Conservation (phyloP, 2,329 filamentous ascomycete species). For the Microcera coccophila region DNA sequence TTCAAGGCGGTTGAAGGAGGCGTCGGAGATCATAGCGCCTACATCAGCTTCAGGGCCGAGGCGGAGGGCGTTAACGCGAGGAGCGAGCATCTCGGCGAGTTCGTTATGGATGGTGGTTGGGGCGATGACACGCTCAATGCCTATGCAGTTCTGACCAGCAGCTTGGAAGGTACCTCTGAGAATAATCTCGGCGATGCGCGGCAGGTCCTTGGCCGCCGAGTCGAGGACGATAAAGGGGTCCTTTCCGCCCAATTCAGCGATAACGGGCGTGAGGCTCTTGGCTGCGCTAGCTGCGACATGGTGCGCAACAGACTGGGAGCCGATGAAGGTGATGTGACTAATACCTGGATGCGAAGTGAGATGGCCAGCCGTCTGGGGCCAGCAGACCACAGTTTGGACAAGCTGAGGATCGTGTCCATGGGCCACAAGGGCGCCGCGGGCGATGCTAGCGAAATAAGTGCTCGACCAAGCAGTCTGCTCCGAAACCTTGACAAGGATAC, state of each 20-base stretch:
- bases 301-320: conserved; percentile 80
- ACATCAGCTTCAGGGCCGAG: conserved; percentile 77
- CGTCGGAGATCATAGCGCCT: conserved; percentile 82
- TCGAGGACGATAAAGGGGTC: conserved; percentile 89
- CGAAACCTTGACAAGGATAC: conserved; percentile 86
- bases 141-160: conserved; percentile 95
- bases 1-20: conserved; percentile 73
- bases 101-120: conserved; percentile 70
- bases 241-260: conserved; percentile 91
- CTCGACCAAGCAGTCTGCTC: conserved; percentile 96
- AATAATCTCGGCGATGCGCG: conserved; percentile 73
- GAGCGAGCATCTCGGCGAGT: conserved; percentile 66
- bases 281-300: conserved; percentile 84
- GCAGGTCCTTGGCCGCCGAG: conserved; percentile 62
- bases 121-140: conserved; percentile 88
- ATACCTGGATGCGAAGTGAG: conserved; percentile 83
- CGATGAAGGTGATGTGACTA: conserved; percentile 92
- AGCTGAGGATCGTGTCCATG: conserved; percentile 81
- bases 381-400: conserved; percentile 81
- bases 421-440: conserved; percentile 70
- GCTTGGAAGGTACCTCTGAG: conserved; percentile 94
- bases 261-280: conserved; percentile 78
- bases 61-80: conserved; percentile 69
- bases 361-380: conserved; percentile 75
- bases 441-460: conserved; percentile 74